A percentile compares a stretch with the other conserved stretches of the same genome.
Conservation (phyloP, 2,329 filamentous ascomycete species). For the Aspergillus ibericus region DNA sequence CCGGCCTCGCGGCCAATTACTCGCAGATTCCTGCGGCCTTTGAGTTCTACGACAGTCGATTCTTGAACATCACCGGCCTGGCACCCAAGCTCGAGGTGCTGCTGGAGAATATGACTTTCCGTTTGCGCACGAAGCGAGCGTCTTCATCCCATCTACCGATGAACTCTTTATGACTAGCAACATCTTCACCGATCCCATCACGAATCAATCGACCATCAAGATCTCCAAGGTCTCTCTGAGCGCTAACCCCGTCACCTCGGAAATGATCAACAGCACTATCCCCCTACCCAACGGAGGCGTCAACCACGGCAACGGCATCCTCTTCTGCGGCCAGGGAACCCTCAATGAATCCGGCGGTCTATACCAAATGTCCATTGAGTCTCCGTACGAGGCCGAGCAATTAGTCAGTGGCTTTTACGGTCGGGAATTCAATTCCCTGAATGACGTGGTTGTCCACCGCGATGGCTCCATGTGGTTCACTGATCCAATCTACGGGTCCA, state of each 20-base stretch:
- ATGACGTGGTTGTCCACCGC: slow-evolving; percentile 39
- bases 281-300: slow-evolving; percentile 53
- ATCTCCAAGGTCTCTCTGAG: slow-evolving; percentile 20
- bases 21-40: slow-evolving; percentile 5
- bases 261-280: slow-evolving; percentile 40
- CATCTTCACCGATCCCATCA: slow-evolving; percentile 16
- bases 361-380: slow-evolving; percentile 22
- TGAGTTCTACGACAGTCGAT: slow-evolving; percentile 21
- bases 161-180: slow-evolving; percentile 45
- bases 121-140: slow-evolving; percentile 53
- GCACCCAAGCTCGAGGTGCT: slow-evolving; percentile 41
- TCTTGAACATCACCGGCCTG: slow-evolving; percentile 37
- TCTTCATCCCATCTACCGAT: slow-evolving; percentile 38
- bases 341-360: slow-evolving; percentile 21
- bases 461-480: slow-evolving; percentile 44
- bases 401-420: slow-evolving; percentile 36
- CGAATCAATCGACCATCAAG: slow-evolving; percentile 20
- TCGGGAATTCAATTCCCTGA: slow-evolving; percentile 29
- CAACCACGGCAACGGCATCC: slow-evolving; percentile 32
- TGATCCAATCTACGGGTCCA: slow-evolving; percentile 40
- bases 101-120: slow-evolving; percentile 42
- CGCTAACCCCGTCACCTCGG: slow-evolving; percentile 21
- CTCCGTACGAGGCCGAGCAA: neutral
- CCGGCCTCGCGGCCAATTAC: neutral
- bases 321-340: slow-evolving; percentile 48